Base-by-base conservation (phyloP, 805 yeast species). In the Sugiyamaella marilandica region DNA sequence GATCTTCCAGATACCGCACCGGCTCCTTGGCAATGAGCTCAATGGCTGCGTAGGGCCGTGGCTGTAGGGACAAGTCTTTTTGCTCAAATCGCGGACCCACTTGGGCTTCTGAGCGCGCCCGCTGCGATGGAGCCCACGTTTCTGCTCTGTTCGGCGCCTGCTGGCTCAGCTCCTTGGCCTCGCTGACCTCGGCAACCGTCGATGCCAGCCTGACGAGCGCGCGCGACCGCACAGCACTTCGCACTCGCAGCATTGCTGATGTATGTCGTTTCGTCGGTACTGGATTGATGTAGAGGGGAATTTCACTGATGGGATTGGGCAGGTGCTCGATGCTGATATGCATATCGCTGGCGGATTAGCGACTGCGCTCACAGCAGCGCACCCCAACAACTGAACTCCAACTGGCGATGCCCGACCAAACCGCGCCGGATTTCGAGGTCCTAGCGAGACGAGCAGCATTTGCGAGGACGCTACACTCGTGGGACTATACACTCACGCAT, bases 11-110 rank as follows among this genome's bases (percentile, higher is more conserved):
- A 64, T 78, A 85, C 60, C 80, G 73, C 41, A 87, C 72, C 2
- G 96, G 95, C 64, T 82, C 82, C 64, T 83, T 72, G 32, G 85
- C 83, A 61, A 88, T 85, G 68, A 88, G 76, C 44, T 88, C 94
- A 63, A 88, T 88, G 52, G 95, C 95, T 41, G 95, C 87, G 56
- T 81, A 81, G 5, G 95, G 89, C 62, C 77, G 78, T 51, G 96
- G 96, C 71, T 87, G 94, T 44, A 71, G 65, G 5, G 71, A 70
- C 52, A 87, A 72, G 63, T 87, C 89, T 57, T 73, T 79, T 62
- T 86, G 95, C 47, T 83, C 79, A 62, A 87, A 87, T 60, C 91
- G 76, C 2, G 86, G 82, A 55, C 82, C 77, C 50, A 77, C 67
- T 64, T 79, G 70, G 18, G 82, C 80, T 33, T 80, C 82, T 37